phyloP scores from a whole-genome alignment of 495 filamentous ascomycete species.

The Bryoglossum gracile region DNA sequence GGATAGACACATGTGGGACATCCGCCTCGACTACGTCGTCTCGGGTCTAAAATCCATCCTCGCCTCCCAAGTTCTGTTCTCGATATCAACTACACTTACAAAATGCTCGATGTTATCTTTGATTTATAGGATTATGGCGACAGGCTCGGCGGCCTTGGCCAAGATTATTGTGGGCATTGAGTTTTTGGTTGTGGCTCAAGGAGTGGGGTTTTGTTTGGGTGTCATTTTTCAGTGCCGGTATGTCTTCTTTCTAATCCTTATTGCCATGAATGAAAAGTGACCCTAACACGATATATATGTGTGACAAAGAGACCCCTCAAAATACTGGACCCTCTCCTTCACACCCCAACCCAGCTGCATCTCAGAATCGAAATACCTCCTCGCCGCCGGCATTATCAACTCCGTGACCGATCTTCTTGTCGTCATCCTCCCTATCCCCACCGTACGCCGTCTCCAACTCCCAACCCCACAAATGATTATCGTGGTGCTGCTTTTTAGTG shows the following conservation, averaged over 20 bases:
- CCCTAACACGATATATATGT: too few relatives aligned
- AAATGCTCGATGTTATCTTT: conserved; percentile 29
- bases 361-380: conserved; percentile 39
- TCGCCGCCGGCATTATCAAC: conserved; percentile 51
- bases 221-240: conserved; percentile 52
- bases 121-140: conserved; percentile 27
- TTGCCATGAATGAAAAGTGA: too few relatives aligned
- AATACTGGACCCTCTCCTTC: conserved; percentile 42
- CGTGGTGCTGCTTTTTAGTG: conserved; percentile 49
- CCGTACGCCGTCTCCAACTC: conserved; percentile 48
- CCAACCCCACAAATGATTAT: conserved; percentile 46
- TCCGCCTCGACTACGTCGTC: neutral
- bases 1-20: conserved; percentile 40
- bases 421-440: conserved; percentile 52
- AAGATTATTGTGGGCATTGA: conserved; percentile 27
- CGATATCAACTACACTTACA: neutral
- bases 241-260: too few relatives aligned
- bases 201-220: conserved; percentile 39
- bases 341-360: conserved; percentile 39
- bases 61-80: conserved; percentile 9
- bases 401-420: conserved; percentile 50
- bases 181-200: conserved; percentile 26
- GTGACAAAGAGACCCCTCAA: conserved; percentile 41
- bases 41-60: conserved; percentile 2
- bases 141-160: conserved; percentile 17